Evolutionary conservation across 306 rosid species (phyloP), one percentile per base, ranked within the genome.

Genomic region (Lupinus albus): DNA sequence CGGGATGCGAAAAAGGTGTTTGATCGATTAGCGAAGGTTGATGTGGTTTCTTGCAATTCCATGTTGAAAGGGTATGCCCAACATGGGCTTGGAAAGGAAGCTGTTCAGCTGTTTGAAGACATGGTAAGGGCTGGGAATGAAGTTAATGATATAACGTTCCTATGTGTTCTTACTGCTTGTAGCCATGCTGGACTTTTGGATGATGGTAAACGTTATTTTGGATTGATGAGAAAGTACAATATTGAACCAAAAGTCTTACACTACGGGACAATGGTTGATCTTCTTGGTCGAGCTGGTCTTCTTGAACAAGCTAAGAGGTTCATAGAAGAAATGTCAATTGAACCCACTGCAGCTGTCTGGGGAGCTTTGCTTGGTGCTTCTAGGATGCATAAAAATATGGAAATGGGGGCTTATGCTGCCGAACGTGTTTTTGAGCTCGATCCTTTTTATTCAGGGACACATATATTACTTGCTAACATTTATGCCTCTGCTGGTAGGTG

Each of bases 41-140:
- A 80, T 64, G 36, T 80, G 54, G 79, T 84, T 52, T 80, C 88
- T 71, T 84, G 77, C 72, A 84, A 80, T 70, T 80, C 88, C 4
- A 80, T 80, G 77, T 64, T 84, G 59, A 64, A 77, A 44, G 88
- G 88, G 21, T 84, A 78, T 78, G 83, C 88, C 38, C 85, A 80
- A 1, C 83, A 84, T 52, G 85, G 88, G 20, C 61, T 80, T 67
- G 88, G 85, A 63, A 84, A 64, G 63, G 81, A 84, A 80, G 88
- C 85, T 57, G 78, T 78, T 10, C 70, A 67, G 5, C 70, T 56
- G 50, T 78, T 78, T 57, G 71, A 72, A 53, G 68, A 74, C 46
- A 80, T 84, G 83, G 50, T 67, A 2, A 6, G 70, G 64, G 48
- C 7, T 45, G 83, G 80, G 50, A 75, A 80, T 59, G 74, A 78